Base-by-base conservation (phyloP, 768 basidiomycete genomes). In the Fibroporia radiculosa region DNA sequence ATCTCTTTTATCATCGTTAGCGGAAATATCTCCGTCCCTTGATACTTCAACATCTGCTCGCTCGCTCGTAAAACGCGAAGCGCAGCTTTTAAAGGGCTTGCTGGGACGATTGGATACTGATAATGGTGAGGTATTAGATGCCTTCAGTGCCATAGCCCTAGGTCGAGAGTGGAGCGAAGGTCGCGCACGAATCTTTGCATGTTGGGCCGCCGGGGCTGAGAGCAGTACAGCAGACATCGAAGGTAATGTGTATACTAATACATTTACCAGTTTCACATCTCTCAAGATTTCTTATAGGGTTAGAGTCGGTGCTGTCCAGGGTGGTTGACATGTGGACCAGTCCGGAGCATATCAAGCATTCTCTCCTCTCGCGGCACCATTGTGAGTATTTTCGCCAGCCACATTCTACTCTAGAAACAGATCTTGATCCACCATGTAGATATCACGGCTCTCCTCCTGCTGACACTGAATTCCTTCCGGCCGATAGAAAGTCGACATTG, bases 341-440 rank as follows among this genome's bases (percentile, higher is more conserved):
- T 19, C 62, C 78, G 1, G 84, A 84, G 36, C 84, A 92, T 55
- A 72, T 96, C 56, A 85, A 80, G 49, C 84, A 85, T 60, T 89
- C 90, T 0, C 64, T 87, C 19, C 68, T 91, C 6, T 74, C 77
- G 18, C 72, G 74, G 16, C 91, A 95, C 63, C 78, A 67, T 42
- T 89, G 90, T 91, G 63, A 49, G 84, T 69, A 1, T 24, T 44
- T 16, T 18, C 48, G 26, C n/a, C 42, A 16, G 6, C 16, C 13
- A 27, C 24, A 41, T 5, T 14, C 24, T 34, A 45, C 29, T 16
- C 31, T 20, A 40, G 13, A 13, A 14, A 29, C 43, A 46, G 38
- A 42, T 36, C 12, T 27, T 48, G 13, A 42, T 35, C n/a, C 39
- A 25, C 23, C 31, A 32, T 23, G 22, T 54, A 96, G 93, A 88